Evolutionary conservation across 148 eudicot species (phyloP), one percentile per base, ranked within the genome.

Genomic region (Polygonum maritimum): DNA sequence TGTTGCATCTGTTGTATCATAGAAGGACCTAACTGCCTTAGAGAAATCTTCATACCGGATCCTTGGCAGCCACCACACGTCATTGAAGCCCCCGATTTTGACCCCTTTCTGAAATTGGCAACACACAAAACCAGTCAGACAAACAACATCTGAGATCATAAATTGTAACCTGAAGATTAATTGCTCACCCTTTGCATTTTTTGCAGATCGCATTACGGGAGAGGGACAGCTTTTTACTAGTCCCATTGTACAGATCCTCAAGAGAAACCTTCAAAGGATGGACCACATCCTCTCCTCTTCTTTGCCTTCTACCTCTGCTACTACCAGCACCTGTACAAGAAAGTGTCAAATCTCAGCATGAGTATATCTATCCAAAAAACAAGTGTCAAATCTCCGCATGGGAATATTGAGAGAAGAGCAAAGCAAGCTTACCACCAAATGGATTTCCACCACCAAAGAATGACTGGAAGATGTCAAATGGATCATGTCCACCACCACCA

Each of bases 1-100:
- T 86, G 89, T 63, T 86, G 89, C 89, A 86, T 86, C 71, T 86
- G 88, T 79, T 86, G 89, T 73, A 87, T 87, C 89, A 87, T 87
- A 38, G 86, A 84, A 72, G 89, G 89, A 7, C 89, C 89, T 39
- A 87, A 81, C 36, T 87, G 89, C 57, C 89, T 82, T 39, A 87
- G 79, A 2, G 89, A 74, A 4, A 87, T 82, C 69, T 84, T 86
- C 89, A 86, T 86, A 67, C 89, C 89, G 54, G 83, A 78, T 26
- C 89, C 89, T 80, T 84, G 84, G 39, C 89, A 87, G 8, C 89
- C 89, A 54, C 79, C 69, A 76, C 89, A 87, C 52, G 73, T 86
- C 82, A 79, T 80, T 40, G 89, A 86, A 21, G 87, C 89, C 55
- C 89, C 89, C 2, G 89, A 87, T 48, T 87, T 87, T 35, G 89